Conservation (phyloP, 495 filamentous ascomycete species). For the Tuber magnatum region DNA sequence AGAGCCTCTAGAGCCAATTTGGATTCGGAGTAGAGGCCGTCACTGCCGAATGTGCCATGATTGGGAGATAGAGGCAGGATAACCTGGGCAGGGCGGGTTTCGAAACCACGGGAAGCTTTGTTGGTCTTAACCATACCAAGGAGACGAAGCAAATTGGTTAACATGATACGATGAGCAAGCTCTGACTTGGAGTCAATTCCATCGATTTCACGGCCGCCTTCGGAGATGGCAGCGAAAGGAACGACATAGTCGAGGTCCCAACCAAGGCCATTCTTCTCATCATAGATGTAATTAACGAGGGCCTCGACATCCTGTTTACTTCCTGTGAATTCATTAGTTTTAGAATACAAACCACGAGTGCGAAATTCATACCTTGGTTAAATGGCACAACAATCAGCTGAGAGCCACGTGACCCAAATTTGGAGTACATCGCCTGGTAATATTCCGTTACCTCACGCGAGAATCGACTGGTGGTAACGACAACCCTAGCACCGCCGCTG, state of each 20-base stretch:
- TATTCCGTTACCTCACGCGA: constrained; percentile 98
- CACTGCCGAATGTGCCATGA: constrained; percentile 96
- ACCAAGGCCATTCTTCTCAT: constrained; percentile 89
- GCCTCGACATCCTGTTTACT: constrained; percentile 96
- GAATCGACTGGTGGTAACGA: constrained; percentile 93
- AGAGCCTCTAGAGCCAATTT: constrained; percentile 94
- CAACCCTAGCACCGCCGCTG: constrained; percentile 89
- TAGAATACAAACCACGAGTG: not conserved
- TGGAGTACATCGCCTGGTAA: constrained; percentile 96
- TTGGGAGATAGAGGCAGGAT: constrained; percentile 95
- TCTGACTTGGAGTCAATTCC: constrained; percentile 96
- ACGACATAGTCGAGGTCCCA: constrained; percentile 97
- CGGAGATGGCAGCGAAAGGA: constrained; percentile 93
- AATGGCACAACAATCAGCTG: constrained; percentile 97
- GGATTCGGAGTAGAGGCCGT: constrained; percentile 96
- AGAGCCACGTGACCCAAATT: constrained; percentile 85
- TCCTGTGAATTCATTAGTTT: constrained; percentile 40
- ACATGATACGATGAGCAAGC: constrained; percentile 96
- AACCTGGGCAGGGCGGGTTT: constrained; percentile 92
- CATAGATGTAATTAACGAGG: constrained; percentile 90
- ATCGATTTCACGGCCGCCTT: constrained; percentile 97
- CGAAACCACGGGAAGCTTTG: constrained; percentile 77
- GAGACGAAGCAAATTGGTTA: constrained; percentile 90
- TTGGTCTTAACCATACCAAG: constrained; percentile 84
- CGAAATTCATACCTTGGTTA: constrained; percentile 61